Conservation (phyloP, 1,284 basidiomycete genomes). For the Porogramme epimiltina region DNA sequence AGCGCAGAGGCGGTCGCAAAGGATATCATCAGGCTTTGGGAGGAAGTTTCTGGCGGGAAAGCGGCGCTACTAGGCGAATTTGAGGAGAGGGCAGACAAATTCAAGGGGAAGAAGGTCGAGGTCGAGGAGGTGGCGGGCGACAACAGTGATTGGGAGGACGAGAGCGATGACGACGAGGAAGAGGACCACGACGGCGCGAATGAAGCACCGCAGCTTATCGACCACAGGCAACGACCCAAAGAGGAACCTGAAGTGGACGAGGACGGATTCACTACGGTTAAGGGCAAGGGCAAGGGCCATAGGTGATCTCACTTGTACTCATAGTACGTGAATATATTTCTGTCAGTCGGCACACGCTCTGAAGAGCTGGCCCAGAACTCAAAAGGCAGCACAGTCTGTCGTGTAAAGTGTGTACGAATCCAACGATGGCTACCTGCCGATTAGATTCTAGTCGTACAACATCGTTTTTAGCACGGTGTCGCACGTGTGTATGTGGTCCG, state of each 20-base stretch:
- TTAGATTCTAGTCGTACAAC: slow-evolving; percentile 24
- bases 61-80: slow-evolving; percentile 51
- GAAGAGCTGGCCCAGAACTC: slow-evolving; percentile 1
- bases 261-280: slow-evolving; percentile 85
- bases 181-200: slow-evolving; percentile 55
- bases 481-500: slow-evolving; percentile 1
- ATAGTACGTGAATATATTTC: slow-evolving; percentile 6
- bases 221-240: slow-evolving; percentile 33
- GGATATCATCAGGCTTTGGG: slow-evolving; percentile 75
- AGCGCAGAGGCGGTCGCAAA: slow-evolving; percentile 70
- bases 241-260: slow-evolving; percentile 79
- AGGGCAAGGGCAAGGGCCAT: slow-evolving; percentile 58
- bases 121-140: slow-evolving; percentile 47
- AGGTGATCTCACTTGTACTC: slow-evolving; percentile 15
- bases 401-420: slow-evolving; percentile 5
- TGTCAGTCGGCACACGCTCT: not conserved
- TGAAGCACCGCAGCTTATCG: slow-evolving; percentile 57
- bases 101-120: slow-evolving; percentile 59
- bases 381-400: no score
- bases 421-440: slow-evolving; percentile 8
- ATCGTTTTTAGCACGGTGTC: slow-evolving; percentile 21
- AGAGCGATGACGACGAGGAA: slow-evolving; percentile 46
- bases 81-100: slow-evolving; percentile 62
- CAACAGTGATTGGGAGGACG: slow-evolving; percentile 43
- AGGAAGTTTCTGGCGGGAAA: slow-evolving; percentile 44